These are phyloP conservation scores for Paramecium pentaurelia DNA, from an alignment of 73 alveolate species.

Conservation along the genomic window DNA sequence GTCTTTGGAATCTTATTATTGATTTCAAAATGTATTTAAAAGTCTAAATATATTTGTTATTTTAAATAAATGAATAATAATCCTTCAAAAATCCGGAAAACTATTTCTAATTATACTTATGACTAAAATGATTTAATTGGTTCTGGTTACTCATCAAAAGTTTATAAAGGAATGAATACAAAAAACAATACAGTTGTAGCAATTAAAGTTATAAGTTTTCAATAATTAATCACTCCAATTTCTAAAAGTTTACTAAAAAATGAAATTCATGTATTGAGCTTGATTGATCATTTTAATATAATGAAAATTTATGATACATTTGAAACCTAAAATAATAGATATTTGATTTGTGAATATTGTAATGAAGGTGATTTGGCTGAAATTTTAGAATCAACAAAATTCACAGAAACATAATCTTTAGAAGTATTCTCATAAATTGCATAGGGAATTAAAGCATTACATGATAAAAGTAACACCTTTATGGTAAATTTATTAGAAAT, in stretches of 20 bases:
- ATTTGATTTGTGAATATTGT: not conserved
- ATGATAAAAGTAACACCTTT: not conserved
- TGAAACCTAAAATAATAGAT: not conserved
- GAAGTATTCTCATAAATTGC: not conserved
- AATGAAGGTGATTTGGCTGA: constrained; percentile 11
- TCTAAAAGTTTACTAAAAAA: not conserved
- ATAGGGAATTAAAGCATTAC: not conserved
- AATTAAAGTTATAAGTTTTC: not conserved
- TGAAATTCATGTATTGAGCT: not conserved
- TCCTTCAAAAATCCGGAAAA: not conserved
- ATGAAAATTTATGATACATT: not conserved
- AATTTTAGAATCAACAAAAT: not conserved
- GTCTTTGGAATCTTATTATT: not conserved
- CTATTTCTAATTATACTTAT: not conserved
- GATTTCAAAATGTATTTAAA: not conserved
- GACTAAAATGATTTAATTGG: not conserved
- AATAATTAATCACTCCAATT: not conserved
- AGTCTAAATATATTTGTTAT: not conserved
- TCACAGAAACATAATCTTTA: not conserved
- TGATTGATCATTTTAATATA: not conserved
- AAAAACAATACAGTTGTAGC: not conserved
- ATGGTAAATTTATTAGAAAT: not conserved
- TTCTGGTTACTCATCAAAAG: constrained; percentile 12
- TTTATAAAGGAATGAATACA: not conserved
- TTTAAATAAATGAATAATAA: not conserved